A percentile compares a stretch with the other conserved stretches of the same genome.
These are phyloP conservation scores for Phytophthora pisi DNA, from an alignment of 352 stramenopile species.

Conservation along the genomic window DNA sequence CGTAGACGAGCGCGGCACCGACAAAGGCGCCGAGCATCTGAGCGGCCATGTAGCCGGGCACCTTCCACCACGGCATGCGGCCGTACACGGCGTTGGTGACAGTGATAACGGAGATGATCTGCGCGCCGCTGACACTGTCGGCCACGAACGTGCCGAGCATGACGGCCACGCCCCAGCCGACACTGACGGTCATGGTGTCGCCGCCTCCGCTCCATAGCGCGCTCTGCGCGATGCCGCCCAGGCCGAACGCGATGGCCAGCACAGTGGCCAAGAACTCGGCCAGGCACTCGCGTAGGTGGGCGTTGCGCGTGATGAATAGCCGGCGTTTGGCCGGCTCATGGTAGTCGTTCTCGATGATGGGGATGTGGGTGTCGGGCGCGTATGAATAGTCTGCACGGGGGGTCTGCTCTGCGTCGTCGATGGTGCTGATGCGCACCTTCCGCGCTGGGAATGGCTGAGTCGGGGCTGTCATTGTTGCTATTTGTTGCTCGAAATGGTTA, in stretches of 20 bases:
- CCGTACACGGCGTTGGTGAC: slow-evolving; percentile 51
- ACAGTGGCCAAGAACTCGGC: slow-evolving; percentile 58
- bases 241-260: slow-evolving; percentile 53
- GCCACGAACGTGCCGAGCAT: slow-evolving; percentile 56
- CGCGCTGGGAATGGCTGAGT: slow-evolving; percentile 10
- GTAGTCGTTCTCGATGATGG: slow-evolving; percentile 15
- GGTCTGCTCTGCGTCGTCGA: slow-evolving; percentile 19
- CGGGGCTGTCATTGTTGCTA: slow-evolving; percentile 20
- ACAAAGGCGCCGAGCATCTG: slow-evolving; percentile 40
- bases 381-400: slow-evolving; percentile 22
- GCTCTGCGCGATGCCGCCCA: slow-evolving; percentile 50
- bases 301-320: slow-evolving; percentile 24
- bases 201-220: slow-evolving; percentile 43
- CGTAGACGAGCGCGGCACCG: slow-evolving; percentile 31
- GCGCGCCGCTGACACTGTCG: slow-evolving; percentile 49
- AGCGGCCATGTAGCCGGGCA: slow-evolving; percentile 47
- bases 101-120: slow-evolving; percentile 65
- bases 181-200: slow-evolving; percentile 55
- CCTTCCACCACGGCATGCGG: slow-evolving; percentile 52
- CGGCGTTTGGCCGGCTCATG: slow-evolving; percentile 2
- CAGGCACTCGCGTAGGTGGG: slow-evolving; percentile 52
- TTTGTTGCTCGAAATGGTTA: too few species aligned
- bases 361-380: slow-evolving; percentile 11
- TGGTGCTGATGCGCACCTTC: slow-evolving; percentile 17
- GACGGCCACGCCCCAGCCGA: slow-evolving; percentile 61